These are phyloP conservation scores for Rhodofomes roseus DNA, from an alignment of 1,284 basidiomycete genomes.

Conservation along the genomic window DNA sequence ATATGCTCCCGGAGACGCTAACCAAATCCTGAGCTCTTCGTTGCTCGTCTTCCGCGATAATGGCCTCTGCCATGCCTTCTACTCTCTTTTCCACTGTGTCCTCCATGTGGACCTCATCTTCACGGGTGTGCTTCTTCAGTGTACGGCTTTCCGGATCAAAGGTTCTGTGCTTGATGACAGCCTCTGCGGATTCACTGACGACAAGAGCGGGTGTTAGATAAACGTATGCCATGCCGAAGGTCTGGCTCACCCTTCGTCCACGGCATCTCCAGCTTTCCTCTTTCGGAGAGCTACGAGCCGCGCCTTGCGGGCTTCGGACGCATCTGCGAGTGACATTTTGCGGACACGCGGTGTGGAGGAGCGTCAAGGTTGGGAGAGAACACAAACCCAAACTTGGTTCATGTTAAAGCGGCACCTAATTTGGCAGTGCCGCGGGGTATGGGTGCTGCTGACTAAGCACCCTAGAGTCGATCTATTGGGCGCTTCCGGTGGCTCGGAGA, in stretches of 20 bases:
- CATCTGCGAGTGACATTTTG: conserved; percentile 77
- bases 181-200: conserved; percentile 30
- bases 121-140: conserved; percentile 56
- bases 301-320: conserved; percentile 82
- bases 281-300: conserved; percentile 80
- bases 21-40: conserved; percentile 86
- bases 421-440: conserved; percentile 3
- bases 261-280: conserved; percentile 64
- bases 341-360: not conserved
- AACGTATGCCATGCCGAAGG: not conserved
- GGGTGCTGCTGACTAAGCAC: conserved; percentile 15
- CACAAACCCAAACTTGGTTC: not conserved
- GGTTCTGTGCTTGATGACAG: conserved; percentile 75
- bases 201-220: not conserved
- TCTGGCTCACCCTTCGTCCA: conserved; percentile 34
- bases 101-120: conserved; percentile 53
- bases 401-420: not conserved
- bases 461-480: not conserved
- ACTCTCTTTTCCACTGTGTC: conserved; percentile 90
- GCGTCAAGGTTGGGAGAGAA: not conserved
- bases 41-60: conserved; percentile 84
- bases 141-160: conserved; percentile 85
- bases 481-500: not conserved
- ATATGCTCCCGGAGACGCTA: conserved; percentile 25
- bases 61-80: conserved; percentile 78